Evolutionary conservation across 257 asterid species (phyloP).

Genomic region (Penstemon eatonii): DNA sequence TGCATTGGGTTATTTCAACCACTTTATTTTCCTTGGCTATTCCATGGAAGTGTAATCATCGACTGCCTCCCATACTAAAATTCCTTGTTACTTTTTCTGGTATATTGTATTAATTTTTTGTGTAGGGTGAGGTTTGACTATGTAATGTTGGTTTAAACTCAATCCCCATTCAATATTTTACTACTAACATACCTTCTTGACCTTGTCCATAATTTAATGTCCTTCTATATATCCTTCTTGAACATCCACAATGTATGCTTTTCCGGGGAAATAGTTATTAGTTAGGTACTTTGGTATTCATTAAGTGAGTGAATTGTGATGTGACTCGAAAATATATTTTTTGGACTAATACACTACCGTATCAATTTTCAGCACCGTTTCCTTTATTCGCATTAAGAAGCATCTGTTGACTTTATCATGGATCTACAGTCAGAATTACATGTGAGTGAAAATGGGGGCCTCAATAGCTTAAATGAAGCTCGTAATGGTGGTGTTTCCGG

Average conservation of each 20-base stretch:
- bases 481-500: slow-evolving; percentile 53
- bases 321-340: background rate
- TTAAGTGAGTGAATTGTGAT: too few species aligned
- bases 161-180: too few species aligned
- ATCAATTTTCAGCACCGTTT: slow-evolving; percentile 31
- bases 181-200: background rate
- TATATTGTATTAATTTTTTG: background rate
- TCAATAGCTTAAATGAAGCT: slow-evolving; percentile 42
- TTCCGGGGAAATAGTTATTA: background rate
- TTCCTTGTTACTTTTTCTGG: too few species aligned
- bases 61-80: too few species aligned
- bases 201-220: slow-evolving; percentile 2
- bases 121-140: background rate
- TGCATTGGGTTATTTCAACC: background rate
- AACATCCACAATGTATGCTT: background rate
- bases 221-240: slow-evolving; percentile 9
- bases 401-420: slow-evolving; percentile 46
- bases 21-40: too few species aligned
- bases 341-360: slow-evolving; percentile 9
- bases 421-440: slow-evolving; percentile 48
- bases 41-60: too few species aligned
- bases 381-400: slow-evolving; percentile 25
- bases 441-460: slow-evolving; percentile 46
- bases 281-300: background rate
- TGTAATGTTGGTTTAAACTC: background rate